phyloP scores from a whole-genome alignment of 169 alveolate species.

The Babesia ovata region DNA sequence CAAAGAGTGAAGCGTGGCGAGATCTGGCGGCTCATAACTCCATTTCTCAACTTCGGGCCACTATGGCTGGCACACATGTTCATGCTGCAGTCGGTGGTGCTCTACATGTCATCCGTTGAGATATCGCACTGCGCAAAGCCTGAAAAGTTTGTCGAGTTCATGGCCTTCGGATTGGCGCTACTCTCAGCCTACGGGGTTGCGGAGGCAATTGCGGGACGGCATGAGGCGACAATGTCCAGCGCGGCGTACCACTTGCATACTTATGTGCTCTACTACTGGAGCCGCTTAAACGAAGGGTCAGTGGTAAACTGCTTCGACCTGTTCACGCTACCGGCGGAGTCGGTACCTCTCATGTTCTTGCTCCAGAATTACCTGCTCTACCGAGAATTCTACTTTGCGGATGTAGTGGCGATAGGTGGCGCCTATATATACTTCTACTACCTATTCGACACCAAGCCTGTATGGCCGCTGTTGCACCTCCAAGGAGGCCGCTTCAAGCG shows the following conservation, averaged over 20 bases:
- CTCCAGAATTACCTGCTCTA: slow-evolving; percentile 73
- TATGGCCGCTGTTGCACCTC: slow-evolving; percentile 25
- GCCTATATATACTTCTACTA: slow-evolving; percentile 52
- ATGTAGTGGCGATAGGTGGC: slow-evolving; percentile 48
- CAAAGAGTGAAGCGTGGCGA: slow-evolving; percentile 64
- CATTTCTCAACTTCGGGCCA: slow-evolving; percentile 75
- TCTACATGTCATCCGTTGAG: slow-evolving; percentile 78
- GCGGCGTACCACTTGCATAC: slow-evolving; percentile 73
- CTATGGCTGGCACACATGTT: slow-evolving; percentile 72
- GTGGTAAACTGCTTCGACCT: slow-evolving; percentile 74
- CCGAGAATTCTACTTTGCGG: slow-evolving; percentile 63
- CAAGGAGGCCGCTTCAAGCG: slow-evolving; percentile 6
- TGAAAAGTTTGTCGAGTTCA: slow-evolving; percentile 72
- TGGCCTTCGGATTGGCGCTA: slow-evolving; percentile 67
- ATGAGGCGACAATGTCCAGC: slow-evolving; percentile 6
- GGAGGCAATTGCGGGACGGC: slow-evolving; percentile 61
- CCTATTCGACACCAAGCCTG: slow-evolving; percentile 27
- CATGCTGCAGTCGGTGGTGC: slow-evolving; percentile 68
- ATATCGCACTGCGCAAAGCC: slow-evolving; percentile 71
- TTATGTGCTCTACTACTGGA: slow-evolving; percentile 77
- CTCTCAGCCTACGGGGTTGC: slow-evolving; percentile 60
- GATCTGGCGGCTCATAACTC: slow-evolving; percentile 75
- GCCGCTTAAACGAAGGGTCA: slow-evolving; percentile 77
- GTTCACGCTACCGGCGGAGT: slow-evolving; percentile 74
- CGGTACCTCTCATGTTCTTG: slow-evolving; percentile 70